Conservation (phyloP, 768 basidiomycete species). For the Tulasnella sp. region DNA sequence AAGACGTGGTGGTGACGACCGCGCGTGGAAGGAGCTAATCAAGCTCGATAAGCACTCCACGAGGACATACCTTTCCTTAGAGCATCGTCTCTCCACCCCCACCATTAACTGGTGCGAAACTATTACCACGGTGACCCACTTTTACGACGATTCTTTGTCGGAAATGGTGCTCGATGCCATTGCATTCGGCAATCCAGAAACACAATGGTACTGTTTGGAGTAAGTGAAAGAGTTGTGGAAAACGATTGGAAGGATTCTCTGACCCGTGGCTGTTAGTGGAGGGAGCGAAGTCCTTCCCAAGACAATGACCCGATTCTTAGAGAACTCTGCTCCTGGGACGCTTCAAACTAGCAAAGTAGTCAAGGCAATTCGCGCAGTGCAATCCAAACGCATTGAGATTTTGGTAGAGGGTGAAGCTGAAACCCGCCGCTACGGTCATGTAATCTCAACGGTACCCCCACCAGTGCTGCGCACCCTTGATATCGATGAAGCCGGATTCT, state of each 20-base stretch:
- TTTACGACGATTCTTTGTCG: slow-evolving; percentile 17
- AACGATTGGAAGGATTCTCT: background rate
- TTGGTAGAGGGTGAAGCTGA: background rate
- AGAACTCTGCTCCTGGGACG: background rate
- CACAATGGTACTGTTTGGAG: background rate
- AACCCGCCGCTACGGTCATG: slow-evolving; percentile 34
- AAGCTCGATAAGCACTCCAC: slow-evolving; percentile 8
- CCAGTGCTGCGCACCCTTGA: slow-evolving; percentile 45
- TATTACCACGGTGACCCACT: background rate
- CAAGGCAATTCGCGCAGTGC: background rate
- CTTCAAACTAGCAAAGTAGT: background rate
- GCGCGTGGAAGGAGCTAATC: slow-evolving; percentile 19
- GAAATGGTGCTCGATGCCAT: slow-evolving; percentile 26
- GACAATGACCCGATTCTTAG: background rate
- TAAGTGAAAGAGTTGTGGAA: background rate
- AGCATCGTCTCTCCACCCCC: background rate
- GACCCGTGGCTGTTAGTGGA: background rate
- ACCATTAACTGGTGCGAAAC: slow-evolving; percentile 31
- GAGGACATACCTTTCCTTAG: slow-evolving; percentile 9
- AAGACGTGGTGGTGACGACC: background rate
- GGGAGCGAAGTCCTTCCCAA: background rate
- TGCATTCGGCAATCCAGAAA: background rate
- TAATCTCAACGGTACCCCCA: slow-evolving; percentile 46
- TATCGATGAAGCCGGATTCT: slow-evolving; percentile 37
- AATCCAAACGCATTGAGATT: background rate